Conservation (phyloP, 169 alveolate species). For the Plasmodium blacklocki region DNA sequence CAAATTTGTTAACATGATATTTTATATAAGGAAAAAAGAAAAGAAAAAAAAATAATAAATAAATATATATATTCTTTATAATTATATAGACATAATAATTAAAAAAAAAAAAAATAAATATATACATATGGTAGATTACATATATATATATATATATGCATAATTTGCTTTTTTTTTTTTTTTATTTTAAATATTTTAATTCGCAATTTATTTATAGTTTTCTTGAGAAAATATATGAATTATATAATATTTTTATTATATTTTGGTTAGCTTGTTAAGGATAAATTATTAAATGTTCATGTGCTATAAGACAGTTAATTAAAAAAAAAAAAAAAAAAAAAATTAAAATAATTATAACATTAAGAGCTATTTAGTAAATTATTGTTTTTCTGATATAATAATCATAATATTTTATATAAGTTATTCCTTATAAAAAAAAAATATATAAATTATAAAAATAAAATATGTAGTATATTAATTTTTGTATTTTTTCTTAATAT, state of each 20-base stretch:
- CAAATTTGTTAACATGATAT: background rate
- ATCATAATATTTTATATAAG: no score
- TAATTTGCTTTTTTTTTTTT: slow-evolving; percentile 15
- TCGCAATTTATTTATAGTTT: background rate
- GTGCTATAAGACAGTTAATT: background rate
- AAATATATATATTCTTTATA: slow-evolving; percentile 1
- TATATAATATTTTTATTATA: slow-evolving; percentile 5
- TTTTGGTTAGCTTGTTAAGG: slow-evolving; percentile 29
- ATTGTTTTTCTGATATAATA: no score
- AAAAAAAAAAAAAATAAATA: slow-evolving; percentile 15
- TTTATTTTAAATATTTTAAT: slow-evolving; percentile 2
- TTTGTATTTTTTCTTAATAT: no score
- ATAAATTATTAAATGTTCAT: slow-evolving; percentile 22
- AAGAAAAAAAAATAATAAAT: slow-evolving; percentile 14
- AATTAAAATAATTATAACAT: background rate
- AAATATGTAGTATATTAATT: no score
- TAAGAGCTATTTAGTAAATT: no score
- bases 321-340: slow-evolving; percentile 19
- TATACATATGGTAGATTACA: background rate
- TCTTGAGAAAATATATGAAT: slow-evolving; percentile 2
- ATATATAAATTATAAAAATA: no score
- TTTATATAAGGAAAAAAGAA: background rate
- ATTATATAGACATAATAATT: slow-evolving; percentile 19
- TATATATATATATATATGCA: background rate
- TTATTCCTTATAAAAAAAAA: no score